These are phyloP conservation scores for Leccinum aurantiacum DNA, from an alignment of 768 basidiomycete species.

Conservation along the genomic window DNA sequence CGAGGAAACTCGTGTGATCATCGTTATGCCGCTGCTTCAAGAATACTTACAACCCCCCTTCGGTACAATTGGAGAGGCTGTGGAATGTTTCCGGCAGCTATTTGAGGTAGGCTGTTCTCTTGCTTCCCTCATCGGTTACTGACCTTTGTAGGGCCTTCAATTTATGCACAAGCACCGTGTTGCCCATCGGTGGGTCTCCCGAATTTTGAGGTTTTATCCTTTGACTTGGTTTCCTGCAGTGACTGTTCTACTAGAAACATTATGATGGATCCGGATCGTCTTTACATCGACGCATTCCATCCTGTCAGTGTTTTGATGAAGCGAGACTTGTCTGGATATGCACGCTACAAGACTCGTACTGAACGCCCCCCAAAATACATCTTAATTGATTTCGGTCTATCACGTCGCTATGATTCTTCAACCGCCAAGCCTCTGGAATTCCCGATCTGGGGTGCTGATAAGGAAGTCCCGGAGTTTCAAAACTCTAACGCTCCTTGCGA, in stretches of 20 bases:
- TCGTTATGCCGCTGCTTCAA: conserved; percentile 40
- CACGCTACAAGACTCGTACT: neutral
- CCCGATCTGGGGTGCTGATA: neutral
- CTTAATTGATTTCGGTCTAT: neutral
- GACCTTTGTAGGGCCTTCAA: neutral
- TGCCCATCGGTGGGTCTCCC: neutral
- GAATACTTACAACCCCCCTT: conserved; percentile 12
- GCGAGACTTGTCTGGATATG: neutral
- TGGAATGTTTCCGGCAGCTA: neutral
- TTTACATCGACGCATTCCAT: neutral
- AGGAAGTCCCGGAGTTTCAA: neutral
- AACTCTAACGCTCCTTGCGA: neutral
- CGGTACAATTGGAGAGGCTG: rapidly evolving
- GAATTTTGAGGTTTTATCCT: no score
- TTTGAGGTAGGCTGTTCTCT: neutral
- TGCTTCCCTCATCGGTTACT: neutral
- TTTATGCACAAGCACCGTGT: neutral
- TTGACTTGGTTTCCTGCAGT: neutral
- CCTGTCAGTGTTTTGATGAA: neutral
- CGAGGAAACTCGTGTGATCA: neutral
- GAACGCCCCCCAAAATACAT: neutral
- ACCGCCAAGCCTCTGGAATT: rapidly evolving
- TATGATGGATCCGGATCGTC: neutral
- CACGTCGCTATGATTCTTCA: neutral
- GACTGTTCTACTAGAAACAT: neutral